Evolutionary conservation across 805 yeast species (phyloP), one percentile per base, ranked within the genome.

Genomic region (Suhomyces kilbournensis): DNA sequence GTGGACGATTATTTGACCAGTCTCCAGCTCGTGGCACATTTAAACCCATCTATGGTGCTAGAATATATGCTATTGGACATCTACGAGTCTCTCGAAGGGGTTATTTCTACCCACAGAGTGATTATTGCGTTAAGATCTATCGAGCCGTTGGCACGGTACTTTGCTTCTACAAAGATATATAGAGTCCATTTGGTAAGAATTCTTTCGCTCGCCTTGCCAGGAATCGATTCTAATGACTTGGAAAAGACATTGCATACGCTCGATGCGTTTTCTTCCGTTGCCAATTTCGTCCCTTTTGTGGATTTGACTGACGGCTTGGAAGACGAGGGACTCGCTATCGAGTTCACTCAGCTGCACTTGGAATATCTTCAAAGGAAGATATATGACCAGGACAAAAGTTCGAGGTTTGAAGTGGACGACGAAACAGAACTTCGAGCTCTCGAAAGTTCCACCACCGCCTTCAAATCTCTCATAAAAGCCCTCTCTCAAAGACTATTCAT

Each of bases 191-290:
- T 90, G 10, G 82, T 96, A 0, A 81, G 96, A 50, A 72, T 94
- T 14, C 65, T 92, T 39, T 80, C 84, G 25, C 76, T 90, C 66
- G 72, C 85, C 2, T 66, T 91, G 7, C 88, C 91, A 0, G 97
- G 94, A 28, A 83, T 94, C 26, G 98, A 94, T 64, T 81, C 92
- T 0, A 94, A 92, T 64, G 99, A 94, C 67, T 76, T 90, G 47
- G 77, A 75, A 12, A 82, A 92, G 63, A 85, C 97, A 0, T 75
- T 84, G 14, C 78, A 82, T 48, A 80, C 96, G 0, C 69, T 92
- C 40, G 80, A 84, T 53, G 78, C 88, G 17, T 78, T 94, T 51
- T 86, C 89, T 9, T 76, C 89, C 0, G 80, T 86, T 22, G 85
- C 90, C 0, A 75, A 86, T 6, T 86, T 84, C 51, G 80, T 88